Percentiles rank a stretch among this genome's conserved stretches.
These are phyloP conservation scores for Microascus cirrosus DNA, from an alignment of 2,329 filamentous ascomycete genomes.

Conservation along the genomic window DNA sequence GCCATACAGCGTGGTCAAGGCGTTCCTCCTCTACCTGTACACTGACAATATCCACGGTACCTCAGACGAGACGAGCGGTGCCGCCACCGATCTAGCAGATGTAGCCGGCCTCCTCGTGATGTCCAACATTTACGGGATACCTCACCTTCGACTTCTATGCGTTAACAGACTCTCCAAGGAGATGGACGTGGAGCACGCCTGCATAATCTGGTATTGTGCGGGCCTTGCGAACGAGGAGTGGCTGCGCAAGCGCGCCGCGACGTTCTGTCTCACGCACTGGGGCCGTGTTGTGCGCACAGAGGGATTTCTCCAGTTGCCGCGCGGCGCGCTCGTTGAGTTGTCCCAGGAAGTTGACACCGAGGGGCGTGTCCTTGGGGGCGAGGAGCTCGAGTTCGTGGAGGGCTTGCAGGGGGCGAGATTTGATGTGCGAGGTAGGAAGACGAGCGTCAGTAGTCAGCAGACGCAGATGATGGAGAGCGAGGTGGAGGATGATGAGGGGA, in stretches of 20 bases:
- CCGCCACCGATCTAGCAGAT: constrained; percentile 69
- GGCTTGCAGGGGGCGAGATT: constrained; percentile 36
- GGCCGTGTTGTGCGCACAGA: constrained; percentile 83
- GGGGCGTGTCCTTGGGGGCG: constrained; percentile 79
- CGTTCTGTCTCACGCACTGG: constrained; percentile 89
- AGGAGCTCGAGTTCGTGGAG: constrained; percentile 57
- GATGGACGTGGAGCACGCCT: constrained; percentile 87
- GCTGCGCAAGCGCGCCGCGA: constrained; percentile 78
- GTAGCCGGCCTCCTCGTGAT: constrained; percentile 93
- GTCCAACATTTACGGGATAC: constrained; percentile 97
- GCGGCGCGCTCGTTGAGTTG: constrained; percentile 73
- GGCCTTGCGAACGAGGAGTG: constrained; percentile 85
- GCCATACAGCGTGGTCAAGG: constrained; percentile 84
- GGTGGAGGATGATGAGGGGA: constrained; percentile 49
- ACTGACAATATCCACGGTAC: constrained; percentile 72
- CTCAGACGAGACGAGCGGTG: constrained; percentile 45
- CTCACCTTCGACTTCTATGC: constrained; percentile 79
- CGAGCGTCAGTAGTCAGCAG: constrained; percentile 48
- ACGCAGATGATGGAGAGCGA: constrained; percentile 47
- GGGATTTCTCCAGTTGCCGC: constrained; percentile 73
- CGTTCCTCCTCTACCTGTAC: constrained; percentile 93
- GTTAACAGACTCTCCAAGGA: constrained; percentile 84
- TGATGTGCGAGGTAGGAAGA: constrained; percentile 34
- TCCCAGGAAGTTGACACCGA: constrained; percentile 91
- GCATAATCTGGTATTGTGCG: constrained; percentile 91